A percentile compares a stretch with the other conserved stretches of the same genome.
phyloP scores from a whole-genome alignment of 2,329 filamentous ascomycete species.

The Phaeosphaeria sp. region DNA sequence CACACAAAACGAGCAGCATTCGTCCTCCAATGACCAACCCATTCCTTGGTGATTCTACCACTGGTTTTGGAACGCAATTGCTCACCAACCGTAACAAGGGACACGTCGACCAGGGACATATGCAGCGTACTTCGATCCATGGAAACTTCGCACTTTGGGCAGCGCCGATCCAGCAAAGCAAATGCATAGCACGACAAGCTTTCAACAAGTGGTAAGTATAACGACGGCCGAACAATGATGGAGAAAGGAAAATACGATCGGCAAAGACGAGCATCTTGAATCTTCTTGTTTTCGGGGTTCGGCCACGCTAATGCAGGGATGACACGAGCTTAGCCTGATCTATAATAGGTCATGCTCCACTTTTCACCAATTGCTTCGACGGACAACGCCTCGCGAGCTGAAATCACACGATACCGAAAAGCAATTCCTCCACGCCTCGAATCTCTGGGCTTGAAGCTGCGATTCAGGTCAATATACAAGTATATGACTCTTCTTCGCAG shows the following conservation, averaged over 20 bases:
- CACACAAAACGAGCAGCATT: too few species aligned
- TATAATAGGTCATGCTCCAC: slow-evolving; percentile 1
- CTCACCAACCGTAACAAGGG: too few species aligned
- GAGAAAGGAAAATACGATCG: neutral
- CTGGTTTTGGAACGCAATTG: too few species aligned
- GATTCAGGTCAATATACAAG: neutral
- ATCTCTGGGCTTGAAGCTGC: neutral
- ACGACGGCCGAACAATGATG: neutral
- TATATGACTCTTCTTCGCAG: neutral
- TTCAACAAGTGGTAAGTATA: neutral
- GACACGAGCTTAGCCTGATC: neutral
- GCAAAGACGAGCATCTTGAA: neutral
- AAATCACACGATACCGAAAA: neutral
- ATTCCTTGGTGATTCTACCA: too few species aligned
- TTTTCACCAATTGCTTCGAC: neutral
- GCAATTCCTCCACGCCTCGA: neutral
- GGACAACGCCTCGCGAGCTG: neutral
- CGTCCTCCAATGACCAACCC: too few species aligned
- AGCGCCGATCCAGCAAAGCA: slow-evolving; percentile 21
- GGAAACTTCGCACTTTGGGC: too few species aligned
- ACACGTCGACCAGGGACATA: too few species aligned
- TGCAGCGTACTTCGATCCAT: too few species aligned
- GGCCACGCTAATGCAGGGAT: slow-evolving; percentile 22
- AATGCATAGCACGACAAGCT: slow-evolving; percentile 4
- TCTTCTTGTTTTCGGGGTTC: slow-evolving; percentile 7